Evolutionary conservation across 2,329 filamentous ascomycete genomes (phyloP).

Genomic region (Pseudofabraea citricarpa): DNA sequence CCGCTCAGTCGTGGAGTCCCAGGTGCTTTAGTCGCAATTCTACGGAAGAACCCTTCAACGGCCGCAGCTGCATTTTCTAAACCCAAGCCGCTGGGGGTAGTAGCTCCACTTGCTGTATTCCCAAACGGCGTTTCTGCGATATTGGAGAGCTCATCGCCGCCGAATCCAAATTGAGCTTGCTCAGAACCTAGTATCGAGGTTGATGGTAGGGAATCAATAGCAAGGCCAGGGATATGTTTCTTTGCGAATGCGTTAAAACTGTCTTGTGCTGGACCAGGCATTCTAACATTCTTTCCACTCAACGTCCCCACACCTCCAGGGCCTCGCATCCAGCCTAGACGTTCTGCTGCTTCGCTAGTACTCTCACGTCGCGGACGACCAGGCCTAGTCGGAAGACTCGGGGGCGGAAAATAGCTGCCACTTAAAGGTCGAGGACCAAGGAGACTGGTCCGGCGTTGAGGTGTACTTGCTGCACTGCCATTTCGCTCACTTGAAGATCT

Average conservation of each 20-base stretch:
- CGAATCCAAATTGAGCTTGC: slow-evolving; percentile 50
- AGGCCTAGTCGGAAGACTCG: slow-evolving; percentile 6
- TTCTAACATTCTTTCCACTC: slow-evolving; percentile 56
- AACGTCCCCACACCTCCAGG: slow-evolving; percentile 88
- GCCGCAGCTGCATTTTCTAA: slow-evolving; percentile 82
- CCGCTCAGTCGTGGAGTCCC: slow-evolving; percentile 38
- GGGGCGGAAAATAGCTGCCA: slow-evolving; percentile 27
- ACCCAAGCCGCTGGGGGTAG: slow-evolving; percentile 43
- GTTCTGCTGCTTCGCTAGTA: slow-evolving; percentile 31
- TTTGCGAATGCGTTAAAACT: slow-evolving; percentile 79
- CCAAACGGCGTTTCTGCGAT: slow-evolving; percentile 36
- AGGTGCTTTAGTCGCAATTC: slow-evolving; percentile 64
- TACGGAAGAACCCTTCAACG: slow-evolving; percentile 86
- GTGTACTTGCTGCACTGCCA: slow-evolving; percentile 17
- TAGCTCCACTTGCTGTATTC: slow-evolving; percentile 18
- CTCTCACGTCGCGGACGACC: slow-evolving; percentile 23
- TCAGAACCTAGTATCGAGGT: slow-evolving; percentile 61
- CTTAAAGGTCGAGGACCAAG: slow-evolving; percentile 15
- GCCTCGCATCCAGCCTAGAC: slow-evolving; percentile 65
- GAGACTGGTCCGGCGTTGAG: slow-evolving; percentile 19
- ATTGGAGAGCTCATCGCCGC: slow-evolving; percentile 27
- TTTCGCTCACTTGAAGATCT: slow-evolving; percentile 14
- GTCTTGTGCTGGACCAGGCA: slow-evolving; percentile 79
- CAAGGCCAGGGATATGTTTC: slow-evolving; percentile 75
- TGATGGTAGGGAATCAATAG: slow-evolving; percentile 62